These are phyloP conservation scores for Fusarium continuum DNA, from an alignment of 2,329 filamentous ascomycete genomes.

Conservation along the genomic window DNA sequence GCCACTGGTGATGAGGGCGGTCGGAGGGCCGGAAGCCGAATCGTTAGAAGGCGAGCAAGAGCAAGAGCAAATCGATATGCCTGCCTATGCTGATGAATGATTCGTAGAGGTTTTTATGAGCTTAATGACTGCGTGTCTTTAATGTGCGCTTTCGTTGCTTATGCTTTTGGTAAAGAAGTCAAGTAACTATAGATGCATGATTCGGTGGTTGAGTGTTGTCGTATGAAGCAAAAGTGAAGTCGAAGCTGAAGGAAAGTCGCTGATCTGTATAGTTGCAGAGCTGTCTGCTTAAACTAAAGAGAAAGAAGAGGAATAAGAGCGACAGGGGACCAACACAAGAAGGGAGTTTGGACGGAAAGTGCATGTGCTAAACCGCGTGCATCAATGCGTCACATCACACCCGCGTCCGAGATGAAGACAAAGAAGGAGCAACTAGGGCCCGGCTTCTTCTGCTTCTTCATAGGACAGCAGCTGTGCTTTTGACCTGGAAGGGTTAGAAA, in stretches of 20 bases:
- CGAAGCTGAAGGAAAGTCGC: not conserved
- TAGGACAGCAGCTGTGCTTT: conserved; percentile 18
- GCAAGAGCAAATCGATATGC: conserved; percentile 5
- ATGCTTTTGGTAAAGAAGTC: not conserved
- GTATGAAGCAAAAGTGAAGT: not conserved
- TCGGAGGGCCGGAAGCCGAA: not conserved
- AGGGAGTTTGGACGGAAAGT: conserved; percentile 21
- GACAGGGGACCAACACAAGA: conserved; percentile 29
- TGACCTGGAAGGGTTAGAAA: conserved; percentile 27
- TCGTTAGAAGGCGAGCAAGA: conserved; percentile 3
- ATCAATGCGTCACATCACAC: conserved; percentile 36
- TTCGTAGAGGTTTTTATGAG: conserved; percentile 12
- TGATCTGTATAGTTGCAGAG: conserved; percentile 14
- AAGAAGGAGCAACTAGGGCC: conserved; percentile 22
- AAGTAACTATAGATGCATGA: not conserved
- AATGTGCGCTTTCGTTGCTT: not conserved
- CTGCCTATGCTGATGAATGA: conserved; percentile 1
- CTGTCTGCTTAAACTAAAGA: conserved; percentile 14
- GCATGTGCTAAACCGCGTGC: conserved; percentile 36
- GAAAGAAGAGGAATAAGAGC: conserved; percentile 28
- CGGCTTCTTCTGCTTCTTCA: conserved; percentile 15
- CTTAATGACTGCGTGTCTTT: conserved; percentile 11
- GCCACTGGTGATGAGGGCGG: not conserved
- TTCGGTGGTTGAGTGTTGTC: not conserved
- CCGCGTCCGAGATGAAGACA: conserved; percentile 27